A percentile compares a stretch with the other conserved stretches of the same genome.
phyloP scores from a whole-genome alignment of 2,329 filamentous ascomycete species.

The Cladobotryum protrusum region DNA sequence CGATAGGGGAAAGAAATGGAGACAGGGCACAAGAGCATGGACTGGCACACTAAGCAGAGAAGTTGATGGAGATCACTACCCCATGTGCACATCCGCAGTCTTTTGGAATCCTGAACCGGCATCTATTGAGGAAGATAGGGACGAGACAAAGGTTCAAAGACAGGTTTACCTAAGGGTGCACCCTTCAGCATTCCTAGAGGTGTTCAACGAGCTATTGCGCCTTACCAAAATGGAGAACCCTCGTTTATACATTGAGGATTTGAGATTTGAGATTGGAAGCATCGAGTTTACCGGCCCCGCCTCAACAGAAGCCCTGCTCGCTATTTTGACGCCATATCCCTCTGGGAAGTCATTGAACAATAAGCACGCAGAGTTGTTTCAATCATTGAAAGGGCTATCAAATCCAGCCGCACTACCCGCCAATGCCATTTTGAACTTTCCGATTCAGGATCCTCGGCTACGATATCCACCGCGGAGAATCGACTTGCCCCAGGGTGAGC shows the following conservation, averaged over 20 bases:
- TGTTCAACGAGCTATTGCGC: conserved; percentile 57
- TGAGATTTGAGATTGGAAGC: conserved; percentile 61
- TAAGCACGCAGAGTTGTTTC: conserved; percentile 44
- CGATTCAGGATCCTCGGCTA: conserved; percentile 72
- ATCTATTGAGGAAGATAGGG: conserved; percentile 19
- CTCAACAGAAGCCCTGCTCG: conserved; percentile 70
- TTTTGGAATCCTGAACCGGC: conserved; percentile 60
- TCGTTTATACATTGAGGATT: conserved; percentile 57
- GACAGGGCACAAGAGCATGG: conserved; percentile 45
- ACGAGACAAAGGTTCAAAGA: conserved; percentile 24
- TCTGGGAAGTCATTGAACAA: conserved; percentile 21
- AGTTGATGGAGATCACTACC: conserved; percentile 41
- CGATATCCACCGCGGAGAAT: conserved; percentile 63
- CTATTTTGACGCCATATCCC: conserved; percentile 54
- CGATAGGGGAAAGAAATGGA: conserved; percentile 64
- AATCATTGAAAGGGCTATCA: conserved; percentile 50
- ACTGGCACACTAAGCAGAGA: conserved; percentile 47
- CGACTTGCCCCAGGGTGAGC: conserved; percentile 33
- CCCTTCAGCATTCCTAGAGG: conserved; percentile 68
- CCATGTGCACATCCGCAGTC: conserved; percentile 66
- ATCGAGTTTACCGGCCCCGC: conserved; percentile 58
- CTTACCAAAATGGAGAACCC: conserved; percentile 56
- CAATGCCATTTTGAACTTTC: conserved; percentile 66
- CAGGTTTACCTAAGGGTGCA: conserved; percentile 69
- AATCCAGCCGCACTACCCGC: conserved; percentile 65